phyloP scores from a whole-genome alignment of 495 filamentous ascomycete genomes.

The Aspergillus nidulans region DNA sequence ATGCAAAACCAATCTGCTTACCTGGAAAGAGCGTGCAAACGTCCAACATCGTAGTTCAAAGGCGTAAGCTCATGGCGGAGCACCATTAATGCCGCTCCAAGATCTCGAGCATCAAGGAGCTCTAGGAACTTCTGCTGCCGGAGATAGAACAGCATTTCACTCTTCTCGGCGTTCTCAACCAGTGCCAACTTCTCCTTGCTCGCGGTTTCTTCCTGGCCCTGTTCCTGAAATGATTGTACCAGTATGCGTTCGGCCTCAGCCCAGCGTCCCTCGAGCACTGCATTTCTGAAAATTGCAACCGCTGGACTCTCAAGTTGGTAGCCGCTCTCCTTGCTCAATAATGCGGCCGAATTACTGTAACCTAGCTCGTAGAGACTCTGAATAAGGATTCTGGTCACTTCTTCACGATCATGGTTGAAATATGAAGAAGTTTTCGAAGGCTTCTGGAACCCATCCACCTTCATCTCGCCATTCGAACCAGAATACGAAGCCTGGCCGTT shows the following conservation, averaged over 20 bases:
- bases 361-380: constrained; percentile 86
- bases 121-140: constrained; percentile 95
- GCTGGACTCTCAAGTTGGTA: constrained; percentile 80
- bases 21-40: constrained; percentile 81
- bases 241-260: constrained; percentile 76
- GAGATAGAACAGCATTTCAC: constrained; percentile 70
- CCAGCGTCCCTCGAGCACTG: constrained; percentile 82
- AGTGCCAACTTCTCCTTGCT: constrained; percentile 42
- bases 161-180: constrained; percentile 53
- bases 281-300: constrained; percentile 77
- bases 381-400: constrained; percentile 88
- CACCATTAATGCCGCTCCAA: constrained; percentile 68
- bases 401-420: constrained; percentile 85
- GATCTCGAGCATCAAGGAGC: constrained; percentile 72
- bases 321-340: constrained; percentile 76
- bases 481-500: constrained; percentile 46
- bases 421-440: constrained; percentile 42
- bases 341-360: constrained; percentile 69
- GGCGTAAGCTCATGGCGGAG: constrained; percentile 86
- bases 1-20: constrained; percentile 24
- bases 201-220: constrained; percentile 25
- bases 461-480: constrained; percentile 36
- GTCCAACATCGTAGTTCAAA: constrained; percentile 68
- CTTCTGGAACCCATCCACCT: constrained; percentile 47
- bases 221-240: constrained; percentile 52